phyloP scores from a whole-genome alignment of 805 yeast genomes.

The Myxozyma neglecta region DNA sequence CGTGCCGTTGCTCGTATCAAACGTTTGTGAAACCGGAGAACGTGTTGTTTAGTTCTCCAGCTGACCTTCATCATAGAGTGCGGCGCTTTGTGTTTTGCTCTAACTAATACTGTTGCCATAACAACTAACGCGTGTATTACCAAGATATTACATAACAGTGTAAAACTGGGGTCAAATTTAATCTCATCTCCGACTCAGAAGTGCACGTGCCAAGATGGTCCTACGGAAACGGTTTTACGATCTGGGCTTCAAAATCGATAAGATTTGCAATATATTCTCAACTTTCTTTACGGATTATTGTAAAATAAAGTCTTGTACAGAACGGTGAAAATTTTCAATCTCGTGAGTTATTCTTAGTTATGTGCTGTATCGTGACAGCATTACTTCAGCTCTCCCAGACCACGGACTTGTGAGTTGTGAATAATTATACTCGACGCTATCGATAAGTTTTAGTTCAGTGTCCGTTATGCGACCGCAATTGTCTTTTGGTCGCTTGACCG shows the following conservation, averaged over 20 bases:
- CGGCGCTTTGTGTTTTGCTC: not conserved
- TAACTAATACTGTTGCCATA: not conserved
- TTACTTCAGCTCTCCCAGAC: too few species aligned
- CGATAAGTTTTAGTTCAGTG: too few species aligned
- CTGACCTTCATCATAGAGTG: not conserved
- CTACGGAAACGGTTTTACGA: not conserved
- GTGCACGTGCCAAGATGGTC: not conserved
- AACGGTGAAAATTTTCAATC: too few species aligned
- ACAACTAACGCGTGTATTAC: not conserved
- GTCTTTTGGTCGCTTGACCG: not conserved
- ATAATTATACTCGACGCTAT: too few species aligned
- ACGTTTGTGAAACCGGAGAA: not conserved
- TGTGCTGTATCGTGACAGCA: too few species aligned
- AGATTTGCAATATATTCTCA: not conserved
- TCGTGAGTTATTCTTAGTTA: too few species aligned
- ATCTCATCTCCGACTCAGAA: not conserved
- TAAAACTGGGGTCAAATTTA: not conserved
- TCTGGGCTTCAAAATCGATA: not conserved
- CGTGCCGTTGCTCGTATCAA: not conserved
- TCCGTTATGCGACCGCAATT: too few species aligned
- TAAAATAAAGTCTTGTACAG: too few species aligned
- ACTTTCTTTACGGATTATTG: too few species aligned
- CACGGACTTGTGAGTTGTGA: too few species aligned
- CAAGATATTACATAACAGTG: not conserved
- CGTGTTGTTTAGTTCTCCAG: not conserved